phyloP scores from a whole-genome alignment of 2,329 filamentous ascomycete species.

The Trichoderma arundinaceum region DNA sequence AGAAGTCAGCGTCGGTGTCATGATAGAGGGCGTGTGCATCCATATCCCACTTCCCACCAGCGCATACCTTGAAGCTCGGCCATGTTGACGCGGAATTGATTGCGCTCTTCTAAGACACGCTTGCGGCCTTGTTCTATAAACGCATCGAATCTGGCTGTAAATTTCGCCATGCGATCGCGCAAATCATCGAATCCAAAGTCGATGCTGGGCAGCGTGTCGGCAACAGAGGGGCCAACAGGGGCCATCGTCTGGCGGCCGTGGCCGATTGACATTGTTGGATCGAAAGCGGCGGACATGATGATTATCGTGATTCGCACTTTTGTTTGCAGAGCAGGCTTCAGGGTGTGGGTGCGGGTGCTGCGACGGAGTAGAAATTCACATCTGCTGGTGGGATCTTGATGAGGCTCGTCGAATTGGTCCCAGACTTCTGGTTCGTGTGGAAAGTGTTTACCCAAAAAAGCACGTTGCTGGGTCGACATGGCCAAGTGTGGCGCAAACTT shows the following conservation, averaged over 20 bases:
- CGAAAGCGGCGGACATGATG: conserved; percentile 66
- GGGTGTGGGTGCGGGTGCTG: too few relatives aligned
- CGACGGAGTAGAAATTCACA: not conserved
- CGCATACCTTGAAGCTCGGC: conserved; percentile 85
- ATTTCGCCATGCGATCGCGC: conserved; percentile 92
- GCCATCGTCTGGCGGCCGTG: conserved; percentile 59
- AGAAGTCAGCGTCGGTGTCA: conserved; percentile 4
- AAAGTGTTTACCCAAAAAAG: conserved; percentile 32
- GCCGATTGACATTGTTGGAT: conserved; percentile 71
- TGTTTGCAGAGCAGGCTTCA: not conserved
- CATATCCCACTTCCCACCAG: not conserved
- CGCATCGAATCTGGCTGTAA: conserved; percentile 86
- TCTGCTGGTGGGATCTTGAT: not conserved
- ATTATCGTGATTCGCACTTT: not conserved
- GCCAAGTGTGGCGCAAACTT: conserved; percentile 22
- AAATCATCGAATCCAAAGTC: conserved; percentile 97
- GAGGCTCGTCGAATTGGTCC: not conserved
- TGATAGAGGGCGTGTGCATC: too few relatives aligned
- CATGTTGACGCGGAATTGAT: conserved; percentile 89
- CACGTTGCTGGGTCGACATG: conserved; percentile 38
- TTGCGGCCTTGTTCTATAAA: conserved; percentile 94
- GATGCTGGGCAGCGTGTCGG: conserved; percentile 81
- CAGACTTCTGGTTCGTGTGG: not conserved
- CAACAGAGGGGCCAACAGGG: conserved; percentile 68
- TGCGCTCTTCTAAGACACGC: conserved; percentile 88